Percentiles rank a stretch among this genome's conserved stretches.
phyloP scores from a whole-genome alignment of 352 stramenopile genomes.

The Phytophthora niederhauseri region DNA sequence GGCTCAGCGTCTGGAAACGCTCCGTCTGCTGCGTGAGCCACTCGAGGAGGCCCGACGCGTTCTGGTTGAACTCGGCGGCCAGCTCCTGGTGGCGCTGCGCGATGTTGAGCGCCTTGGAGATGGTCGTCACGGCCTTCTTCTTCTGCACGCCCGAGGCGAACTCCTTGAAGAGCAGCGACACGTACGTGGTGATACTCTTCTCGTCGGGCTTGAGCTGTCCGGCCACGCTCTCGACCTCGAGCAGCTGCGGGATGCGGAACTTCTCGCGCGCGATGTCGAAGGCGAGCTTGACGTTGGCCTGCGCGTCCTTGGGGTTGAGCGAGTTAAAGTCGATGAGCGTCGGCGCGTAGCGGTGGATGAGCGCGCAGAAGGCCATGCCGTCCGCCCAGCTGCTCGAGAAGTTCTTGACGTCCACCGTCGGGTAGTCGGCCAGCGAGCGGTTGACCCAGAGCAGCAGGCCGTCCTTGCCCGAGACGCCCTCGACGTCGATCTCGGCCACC shows the following conservation, averaged over 20 bases:
- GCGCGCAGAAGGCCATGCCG: conserved; percentile 90
- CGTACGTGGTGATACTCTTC: conserved; percentile 94
- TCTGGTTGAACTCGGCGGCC: conserved; percentile 72
- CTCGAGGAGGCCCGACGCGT: conserved; percentile 70
- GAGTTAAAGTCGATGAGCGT: conserved; percentile 86
- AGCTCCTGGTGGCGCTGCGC: conserved; percentile 89
- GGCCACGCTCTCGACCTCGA: conserved; percentile 88
- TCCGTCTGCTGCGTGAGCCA: conserved; percentile 77
- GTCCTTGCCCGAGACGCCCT: conserved; percentile 92
- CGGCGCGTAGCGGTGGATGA: conserved; percentile 92
- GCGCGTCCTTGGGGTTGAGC: conserved; percentile 66
- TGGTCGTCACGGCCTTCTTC: conserved; percentile 90
- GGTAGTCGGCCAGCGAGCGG: conserved; percentile 87
- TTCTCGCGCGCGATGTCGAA: conserved; percentile 88
- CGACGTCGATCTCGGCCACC: conserved; percentile 86
- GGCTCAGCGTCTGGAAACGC: conserved; percentile 74
- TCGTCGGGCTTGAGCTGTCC: conserved; percentile 89
- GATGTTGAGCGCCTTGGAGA: conserved; percentile 92
- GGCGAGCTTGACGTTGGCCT: conserved; percentile 79
- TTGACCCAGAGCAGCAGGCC: conserved; percentile 92
- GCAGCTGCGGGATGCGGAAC: conserved; percentile 87
- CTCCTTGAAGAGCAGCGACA: conserved; percentile 92
- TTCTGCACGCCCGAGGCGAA: conserved; percentile 91
- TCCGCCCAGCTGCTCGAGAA: conserved; percentile 90
- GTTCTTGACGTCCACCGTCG: conserved; percentile 86